These are phyloP conservation scores for Amborella trichopoda DNA, from an alignment of 164 flowering plant species.

Conservation along the genomic window DNA sequence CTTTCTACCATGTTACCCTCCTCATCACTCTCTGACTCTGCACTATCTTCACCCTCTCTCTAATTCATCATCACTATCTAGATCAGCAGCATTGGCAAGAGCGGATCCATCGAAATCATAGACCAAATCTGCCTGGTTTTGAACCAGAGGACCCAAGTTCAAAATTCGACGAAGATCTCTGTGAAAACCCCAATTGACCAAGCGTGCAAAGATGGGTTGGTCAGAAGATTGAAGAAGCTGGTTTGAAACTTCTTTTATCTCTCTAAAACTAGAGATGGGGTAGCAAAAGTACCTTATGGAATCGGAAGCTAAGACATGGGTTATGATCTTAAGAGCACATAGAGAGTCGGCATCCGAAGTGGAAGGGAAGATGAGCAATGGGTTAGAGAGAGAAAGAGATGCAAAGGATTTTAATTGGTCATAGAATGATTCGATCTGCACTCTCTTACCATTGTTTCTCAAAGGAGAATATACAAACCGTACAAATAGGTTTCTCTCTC, in stretches of 20 bases:
- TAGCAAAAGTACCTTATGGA: constrained; percentile 68
- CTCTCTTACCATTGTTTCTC: constrained; percentile 63
- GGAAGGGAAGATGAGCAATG: constrained; percentile 76
- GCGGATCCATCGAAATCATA: constrained; percentile 74
- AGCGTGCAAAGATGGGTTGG: too few relatives aligned
- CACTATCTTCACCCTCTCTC: too few relatives aligned
- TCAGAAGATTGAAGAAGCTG: constrained; percentile 21
- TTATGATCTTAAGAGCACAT: constrained; percentile 61
- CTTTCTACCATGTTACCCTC: constrained; percentile 35
- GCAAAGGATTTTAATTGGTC: constrained; percentile 46
- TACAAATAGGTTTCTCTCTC: too few relatives aligned
- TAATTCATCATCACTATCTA: constrained; percentile 54
- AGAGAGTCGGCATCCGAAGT: constrained; percentile 84
- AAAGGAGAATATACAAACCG: too few relatives aligned
- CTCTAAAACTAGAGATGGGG: constrained; percentile 75
- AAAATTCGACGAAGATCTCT: constrained; percentile 51
- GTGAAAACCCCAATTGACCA: constrained; percentile 71
- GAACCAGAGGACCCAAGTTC: constrained; percentile 36
- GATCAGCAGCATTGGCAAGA: constrained; percentile 51
- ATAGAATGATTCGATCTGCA: constrained; percentile 57
- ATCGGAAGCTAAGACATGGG: constrained; percentile 66
- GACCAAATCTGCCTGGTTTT: constrained; percentile 60
- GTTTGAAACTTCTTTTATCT: constrained; percentile 59
- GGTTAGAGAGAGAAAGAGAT: constrained; percentile 37
- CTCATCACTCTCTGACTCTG: constrained; percentile 15